Base-by-base conservation (phyloP, 1,284 basidiomycete species). In the Hemileia vastatrix region DNA sequence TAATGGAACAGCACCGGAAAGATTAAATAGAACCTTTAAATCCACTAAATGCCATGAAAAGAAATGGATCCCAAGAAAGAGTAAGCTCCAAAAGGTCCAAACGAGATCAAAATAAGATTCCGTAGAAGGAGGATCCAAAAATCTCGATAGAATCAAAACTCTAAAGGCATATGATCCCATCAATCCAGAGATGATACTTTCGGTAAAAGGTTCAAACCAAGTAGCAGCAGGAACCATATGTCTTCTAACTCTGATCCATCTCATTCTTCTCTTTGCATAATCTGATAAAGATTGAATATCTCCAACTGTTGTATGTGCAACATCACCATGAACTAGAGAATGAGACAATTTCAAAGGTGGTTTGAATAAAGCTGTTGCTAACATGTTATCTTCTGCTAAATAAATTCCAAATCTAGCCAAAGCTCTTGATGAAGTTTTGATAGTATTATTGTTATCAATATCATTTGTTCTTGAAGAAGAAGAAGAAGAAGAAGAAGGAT, bases 351-450 rank as follows among this genome's bases (percentile, higher is more conserved):
- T 47, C 31, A 72, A 63, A 1, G 72, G 54, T n/a, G n/a, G n/a
- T 44, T 67, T 61, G 71, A 70, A 74, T 72, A 84, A 86, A 0
- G 89, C 90, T 66, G 94, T 81, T 56, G 88, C 85, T 65, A 96
- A 90, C 88, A 90, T 93, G 77, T 95, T 95, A 78, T 96, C 92
- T 77, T 96, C 92, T 0, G 92, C 92, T 51, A 95, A 81, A 77
- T 86, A 95, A n/a, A 85, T 83, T 0, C 86, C 85, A 68, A 94
- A 95, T 0, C 84, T 85, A 3, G 84, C 80, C 21, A 96, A 79
- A 1, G 72, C 64, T 13, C 73, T 68, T 11, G 72, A 64, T 19
- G 49, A n/a, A 23, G 40, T 49, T 18, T 51, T n/a, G 8, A 54
- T 45, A 19, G 64, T 15, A 23, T 24, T 27, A 13, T 8, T 33